Evolutionary conservation across 495 filamentous ascomycete genomes (phyloP).

Genomic region (Glarea lozoyensis): DNA sequence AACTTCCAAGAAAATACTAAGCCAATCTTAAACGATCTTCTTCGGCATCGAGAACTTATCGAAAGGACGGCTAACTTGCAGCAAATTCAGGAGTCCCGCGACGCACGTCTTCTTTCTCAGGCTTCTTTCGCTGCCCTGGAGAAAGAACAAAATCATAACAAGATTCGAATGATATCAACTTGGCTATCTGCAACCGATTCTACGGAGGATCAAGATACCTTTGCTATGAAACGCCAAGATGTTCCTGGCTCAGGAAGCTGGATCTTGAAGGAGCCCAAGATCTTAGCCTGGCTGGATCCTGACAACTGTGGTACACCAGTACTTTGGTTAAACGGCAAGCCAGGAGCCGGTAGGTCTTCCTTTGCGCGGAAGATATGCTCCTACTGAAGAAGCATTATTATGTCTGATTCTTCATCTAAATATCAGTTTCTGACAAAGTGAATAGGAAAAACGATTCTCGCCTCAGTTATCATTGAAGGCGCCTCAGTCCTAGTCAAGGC

Average conservation of each 20-base stretch:
- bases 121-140: neutral
- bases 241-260: conserved; percentile 25
- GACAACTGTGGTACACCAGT: conserved; percentile 13
- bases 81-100: conserved; percentile 20
- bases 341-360: conserved; percentile 30
- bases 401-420: neutral
- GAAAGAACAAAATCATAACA: conserved; percentile 11
- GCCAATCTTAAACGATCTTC: conserved; percentile 26
- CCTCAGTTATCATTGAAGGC: conserved; percentile 29
- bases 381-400: no score
- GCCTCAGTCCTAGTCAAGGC: conserved; percentile 2
- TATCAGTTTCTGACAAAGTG: neutral
- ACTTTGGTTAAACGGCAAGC: conserved; percentile 32
- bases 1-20: conserved; percentile 26
- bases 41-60: conserved; percentile 28
- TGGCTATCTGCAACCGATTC: conserved; percentile 26
- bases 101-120: neutral
- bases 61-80: conserved; percentile 21
- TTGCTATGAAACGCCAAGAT: conserved; percentile 18
- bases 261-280: conserved; percentile 23
- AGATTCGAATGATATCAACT: conserved; percentile 21
- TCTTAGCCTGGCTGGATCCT: conserved; percentile 25
- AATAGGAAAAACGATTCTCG: conserved; percentile 35
- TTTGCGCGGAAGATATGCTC: no score
- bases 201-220: conserved; percentile 24